Percentiles rank a stretch among this genome's conserved stretches.
Evolutionary conservation across 192 early-diverging fungal genomes (phyloP).

Genomic region (Backusella australiensis): DNA sequence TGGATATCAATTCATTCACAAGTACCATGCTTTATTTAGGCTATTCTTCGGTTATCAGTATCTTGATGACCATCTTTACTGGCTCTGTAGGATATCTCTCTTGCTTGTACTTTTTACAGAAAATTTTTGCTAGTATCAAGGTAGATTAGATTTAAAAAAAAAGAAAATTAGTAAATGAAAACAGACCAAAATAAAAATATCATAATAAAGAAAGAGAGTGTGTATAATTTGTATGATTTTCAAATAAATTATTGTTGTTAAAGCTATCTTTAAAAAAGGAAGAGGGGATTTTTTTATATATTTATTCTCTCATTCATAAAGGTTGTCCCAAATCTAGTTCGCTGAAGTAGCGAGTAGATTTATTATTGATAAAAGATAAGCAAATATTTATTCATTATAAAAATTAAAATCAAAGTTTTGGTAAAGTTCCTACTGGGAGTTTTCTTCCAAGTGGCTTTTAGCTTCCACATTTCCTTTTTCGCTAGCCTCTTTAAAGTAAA

Average conservation of each 20-base stretch:
- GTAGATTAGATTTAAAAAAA: constrained; percentile 54
- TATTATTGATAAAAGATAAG: too few relatives aligned
- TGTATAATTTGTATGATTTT: not conserved
- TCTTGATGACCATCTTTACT: constrained; percentile 74
- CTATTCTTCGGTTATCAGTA: constrained; percentile 76
- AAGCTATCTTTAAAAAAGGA: too few relatives aligned
- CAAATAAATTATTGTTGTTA: too few relatives aligned
- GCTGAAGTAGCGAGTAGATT: too few relatives aligned
- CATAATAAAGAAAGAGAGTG: not conserved
- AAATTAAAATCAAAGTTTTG: too few relatives aligned
- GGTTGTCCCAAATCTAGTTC: too few relatives aligned
- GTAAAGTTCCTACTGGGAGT: not conserved
- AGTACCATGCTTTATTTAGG: constrained; percentile 87
- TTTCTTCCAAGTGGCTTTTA: not conserved
- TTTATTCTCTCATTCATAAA: too few relatives aligned
- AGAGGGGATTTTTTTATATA: too few relatives aligned
- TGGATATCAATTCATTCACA: constrained; percentile 77
- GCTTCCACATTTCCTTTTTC: not conserved
- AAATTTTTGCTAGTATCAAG: constrained; percentile 86
- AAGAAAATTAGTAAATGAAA: not conserved
- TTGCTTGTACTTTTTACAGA: constrained; percentile 75
- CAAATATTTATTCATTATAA: too few relatives aligned
- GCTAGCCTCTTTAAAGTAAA: not conserved
- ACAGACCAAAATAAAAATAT: not conserved
- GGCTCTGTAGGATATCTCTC: constrained; percentile 72